These are phyloP conservation scores for Lasiodiplodia sp. DNA, from an alignment of 2,329 filamentous ascomycete species.

Conservation along the genomic window DNA sequence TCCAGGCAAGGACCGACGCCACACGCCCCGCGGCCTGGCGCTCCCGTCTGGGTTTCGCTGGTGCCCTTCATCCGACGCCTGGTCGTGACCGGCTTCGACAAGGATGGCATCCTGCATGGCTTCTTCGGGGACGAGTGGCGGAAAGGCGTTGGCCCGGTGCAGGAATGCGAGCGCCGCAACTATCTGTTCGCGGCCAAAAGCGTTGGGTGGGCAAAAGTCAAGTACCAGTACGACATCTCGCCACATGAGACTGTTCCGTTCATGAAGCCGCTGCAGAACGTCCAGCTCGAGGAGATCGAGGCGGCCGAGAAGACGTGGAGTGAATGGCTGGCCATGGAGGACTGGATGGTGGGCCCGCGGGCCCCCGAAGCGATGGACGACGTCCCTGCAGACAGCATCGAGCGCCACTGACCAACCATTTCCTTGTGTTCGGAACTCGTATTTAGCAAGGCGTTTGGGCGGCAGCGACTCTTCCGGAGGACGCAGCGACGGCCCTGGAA, in stretches of 20 bases:
- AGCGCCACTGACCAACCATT: conserved; percentile 6
- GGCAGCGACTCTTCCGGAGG: not conserved
- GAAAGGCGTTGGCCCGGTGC: conserved; percentile 78
- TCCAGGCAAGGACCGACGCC: conserved; percentile 51
- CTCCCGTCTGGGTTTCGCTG: conserved; percentile 66
- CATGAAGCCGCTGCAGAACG: conserved; percentile 79
- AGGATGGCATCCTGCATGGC: conserved; percentile 83
- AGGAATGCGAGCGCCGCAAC: conserved; percentile 90
- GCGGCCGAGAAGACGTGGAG: conserved; percentile 87
- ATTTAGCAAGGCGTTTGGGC: conserved; percentile 27
- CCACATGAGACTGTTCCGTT: conserved; percentile 87
- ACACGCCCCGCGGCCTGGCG: conserved; percentile 45
- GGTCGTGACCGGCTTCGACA: conserved; percentile 90
- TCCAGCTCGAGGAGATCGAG: conserved; percentile 80
- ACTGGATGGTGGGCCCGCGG: conserved; percentile 95
- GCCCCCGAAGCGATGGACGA: conserved; percentile 62
- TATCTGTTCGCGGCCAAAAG: conserved; percentile 96
- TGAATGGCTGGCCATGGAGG: conserved; percentile 95
- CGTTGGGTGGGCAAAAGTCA: conserved; percentile 86
- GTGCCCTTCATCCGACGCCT: conserved; percentile 90
- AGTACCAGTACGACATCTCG: conserved; percentile 87
- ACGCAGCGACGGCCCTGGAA: not conserved
- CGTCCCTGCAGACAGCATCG: conserved; percentile 19
- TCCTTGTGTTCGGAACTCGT: not conserved
- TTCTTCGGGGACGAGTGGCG: conserved; percentile 97